Evolutionary conservation across 129 eudicot species (phyloP).

Genomic region (Heracleum sosnowskyi): DNA sequence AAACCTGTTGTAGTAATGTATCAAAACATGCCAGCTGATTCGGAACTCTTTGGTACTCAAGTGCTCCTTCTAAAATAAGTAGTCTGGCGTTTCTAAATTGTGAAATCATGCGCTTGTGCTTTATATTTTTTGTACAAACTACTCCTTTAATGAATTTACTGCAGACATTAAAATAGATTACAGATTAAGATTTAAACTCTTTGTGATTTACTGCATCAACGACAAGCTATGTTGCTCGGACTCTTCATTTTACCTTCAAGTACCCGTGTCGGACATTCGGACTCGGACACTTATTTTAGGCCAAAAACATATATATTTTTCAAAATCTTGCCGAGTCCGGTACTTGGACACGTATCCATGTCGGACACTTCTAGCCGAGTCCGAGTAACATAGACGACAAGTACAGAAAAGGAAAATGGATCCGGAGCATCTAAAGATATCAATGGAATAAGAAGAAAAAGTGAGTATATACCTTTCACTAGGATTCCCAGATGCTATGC

Average conservation of each 20-base stretch:
- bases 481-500: slow-evolving; percentile 82
- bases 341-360: too few relatives aligned
- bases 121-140: slow-evolving; percentile 91
- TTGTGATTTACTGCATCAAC: neutral
- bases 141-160: slow-evolving; percentile 75
- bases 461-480: slow-evolving; percentile 43
- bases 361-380: too few relatives aligned
- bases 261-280: too few relatives aligned
- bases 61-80: slow-evolving; percentile 88
- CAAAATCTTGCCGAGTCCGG: too few relatives aligned
- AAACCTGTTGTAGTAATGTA: slow-evolving; percentile 79
- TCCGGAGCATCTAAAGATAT: neutral
- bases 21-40: slow-evolving; percentile 80
- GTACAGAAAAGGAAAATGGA: neutral
- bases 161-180: slow-evolving; percentile 20
- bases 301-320: too few relatives aligned
- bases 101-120: slow-evolving; percentile 90
- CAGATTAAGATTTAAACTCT: neutral
- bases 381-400: too few relatives aligned
- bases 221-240: too few relatives aligned
- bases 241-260: too few relatives aligned
- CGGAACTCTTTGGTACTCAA: slow-evolving; percentile 80
- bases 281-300: too few relatives aligned
- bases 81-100: slow-evolving; percentile 71
- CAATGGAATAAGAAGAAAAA: neutral